Base-by-base conservation (phyloP, 148 eudicot species). In the Camellia lanceoleosa region DNA sequence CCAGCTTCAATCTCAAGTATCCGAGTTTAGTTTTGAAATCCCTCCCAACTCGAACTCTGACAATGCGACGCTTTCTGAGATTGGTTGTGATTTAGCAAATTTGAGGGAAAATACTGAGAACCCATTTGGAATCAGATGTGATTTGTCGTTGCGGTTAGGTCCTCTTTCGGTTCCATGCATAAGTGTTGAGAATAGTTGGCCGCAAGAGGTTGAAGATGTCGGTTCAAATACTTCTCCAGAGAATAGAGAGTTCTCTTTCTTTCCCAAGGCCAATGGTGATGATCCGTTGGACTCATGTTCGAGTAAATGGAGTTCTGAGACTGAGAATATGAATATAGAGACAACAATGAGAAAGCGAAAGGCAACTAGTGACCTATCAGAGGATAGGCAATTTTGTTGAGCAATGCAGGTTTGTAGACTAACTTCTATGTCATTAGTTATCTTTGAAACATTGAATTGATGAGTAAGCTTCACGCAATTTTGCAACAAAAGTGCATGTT, bases 101-200 rank as follows among this genome's bases (percentile, higher is more conserved):
- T 59, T 55, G 69, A 67, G 78, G 55, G 49, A 58, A 5, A 41
- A 51, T 16, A 46, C 71, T 58, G 74, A 79, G 54, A 73, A 72
- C 63, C 80, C 71, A 60, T 15, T 30, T 49, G 70, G 9, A 13
- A 61, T 47, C 5, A 87, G 82, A 43, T 90, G 93, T 83, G 95
- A 92, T 80, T 84, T 92, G 66, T 87, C 95, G 19, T 79, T 92
- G 80, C 85, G 93, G 65, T 73, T 92, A 73, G 93, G 95, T 6
- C 71, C 87, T 76, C 52, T 76, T 5, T 71, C 46, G 51, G 75
- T 42, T 72, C 75, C 85, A 58, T 30, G 83, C 68, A 9, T 30
- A n/a, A 73, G 70, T 64, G 54, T 79, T 55, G 82, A 83, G 74
- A 60, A 71, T 65, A 65, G 73, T 60, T 44, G 73, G 49, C 55